These are phyloP conservation scores for Fusarium phyllophilum DNA, from an alignment of 2,329 filamentous ascomycete genomes.

Conservation along the genomic window DNA sequence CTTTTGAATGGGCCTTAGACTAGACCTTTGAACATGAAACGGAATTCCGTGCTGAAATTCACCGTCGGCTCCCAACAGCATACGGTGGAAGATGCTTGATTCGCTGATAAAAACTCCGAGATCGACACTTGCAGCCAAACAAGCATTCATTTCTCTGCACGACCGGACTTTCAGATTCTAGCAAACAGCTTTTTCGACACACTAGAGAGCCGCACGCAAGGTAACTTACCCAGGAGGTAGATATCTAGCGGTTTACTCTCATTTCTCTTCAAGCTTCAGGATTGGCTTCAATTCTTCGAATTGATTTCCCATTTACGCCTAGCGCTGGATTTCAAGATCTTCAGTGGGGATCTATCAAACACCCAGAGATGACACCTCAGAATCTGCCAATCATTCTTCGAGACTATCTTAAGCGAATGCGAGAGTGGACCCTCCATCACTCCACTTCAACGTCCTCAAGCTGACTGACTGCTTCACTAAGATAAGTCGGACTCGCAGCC, in stretches of 20 bases:
- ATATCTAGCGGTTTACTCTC: not conserved
- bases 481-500: not conserved
- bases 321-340: slow-evolving; percentile 5
- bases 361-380: not conserved
- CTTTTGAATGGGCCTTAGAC: not conserved
- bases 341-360: not conserved
- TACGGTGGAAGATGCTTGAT: not conserved
- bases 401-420: slow-evolving; percentile 23
- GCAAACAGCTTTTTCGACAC: not conserved
- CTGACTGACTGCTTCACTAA: slow-evolving; percentile 8
- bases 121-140: not conserved
- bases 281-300: slow-evolving; percentile 4
- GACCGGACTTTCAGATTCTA: not conserved
- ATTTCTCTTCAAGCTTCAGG: not conserved
- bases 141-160: not conserved
- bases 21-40: not conserved
- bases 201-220: not conserved
- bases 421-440: slow-evolving; percentile 16
- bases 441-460: slow-evolving; percentile 18
- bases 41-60: not conserved
- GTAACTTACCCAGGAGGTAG: not conserved
- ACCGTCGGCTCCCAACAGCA: not conserved
- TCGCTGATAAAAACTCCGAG: not conserved
- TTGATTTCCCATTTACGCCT: slow-evolving; percentile 11
- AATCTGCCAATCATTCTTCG: not conserved